phyloP scores from a whole-genome alignment of 2,329 filamentous ascomycete species.

The Xylaria sp. region DNA sequence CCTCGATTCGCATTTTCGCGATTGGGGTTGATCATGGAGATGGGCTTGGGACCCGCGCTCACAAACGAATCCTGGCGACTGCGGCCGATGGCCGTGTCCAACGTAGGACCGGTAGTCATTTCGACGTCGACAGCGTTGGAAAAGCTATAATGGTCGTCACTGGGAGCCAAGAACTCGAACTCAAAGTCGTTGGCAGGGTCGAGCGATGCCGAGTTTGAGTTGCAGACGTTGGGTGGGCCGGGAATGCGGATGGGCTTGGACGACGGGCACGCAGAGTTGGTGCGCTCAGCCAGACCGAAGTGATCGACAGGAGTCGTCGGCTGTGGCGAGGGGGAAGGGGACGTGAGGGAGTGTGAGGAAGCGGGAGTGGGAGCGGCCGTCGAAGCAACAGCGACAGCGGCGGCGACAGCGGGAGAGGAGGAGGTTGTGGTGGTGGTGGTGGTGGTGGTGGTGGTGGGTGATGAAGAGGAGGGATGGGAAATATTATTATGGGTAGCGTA shows the following conservation, averaged over 20 bases:
- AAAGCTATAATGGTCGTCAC: slow-evolving; percentile 40
- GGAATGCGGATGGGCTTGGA: slow-evolving; percentile 54
- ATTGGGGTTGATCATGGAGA: slow-evolving; percentile 73
- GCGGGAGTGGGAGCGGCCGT: slow-evolving; percentile 51
- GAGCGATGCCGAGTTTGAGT: slow-evolving; percentile 41
- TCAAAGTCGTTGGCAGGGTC: slow-evolving; percentile 40
- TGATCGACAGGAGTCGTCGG: slow-evolving; percentile 58
- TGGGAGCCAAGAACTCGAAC: slow-evolving; percentile 42
- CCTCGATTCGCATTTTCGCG: slow-evolving; percentile 67
- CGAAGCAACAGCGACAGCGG: slow-evolving; percentile 33
- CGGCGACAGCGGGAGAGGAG: slow-evolving; percentile 38
- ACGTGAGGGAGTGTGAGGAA: slow-evolving; percentile 55
- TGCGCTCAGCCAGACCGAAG: slow-evolving; percentile 45
- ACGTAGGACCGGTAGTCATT: slow-evolving; percentile 70
- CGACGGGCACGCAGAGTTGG: slow-evolving; percentile 44
- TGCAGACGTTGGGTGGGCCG: slow-evolving; percentile 42
- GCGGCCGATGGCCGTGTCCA: slow-evolving; percentile 69
- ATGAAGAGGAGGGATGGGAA: slow-evolving; percentile 37
- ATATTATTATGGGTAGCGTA: slow-evolving; percentile 40
- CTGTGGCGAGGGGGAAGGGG: slow-evolving; percentile 56
- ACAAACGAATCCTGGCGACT: slow-evolving; percentile 73
- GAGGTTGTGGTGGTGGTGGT: slow-evolving; percentile 34
- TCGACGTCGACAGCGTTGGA: slow-evolving; percentile 52
- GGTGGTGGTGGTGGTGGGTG: slow-evolving; percentile 22
- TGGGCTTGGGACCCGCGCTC: slow-evolving; percentile 73